Base-by-base conservation (phyloP, 2,329 filamentous ascomycete genomes). In the Orbilia brochopaga region DNA sequence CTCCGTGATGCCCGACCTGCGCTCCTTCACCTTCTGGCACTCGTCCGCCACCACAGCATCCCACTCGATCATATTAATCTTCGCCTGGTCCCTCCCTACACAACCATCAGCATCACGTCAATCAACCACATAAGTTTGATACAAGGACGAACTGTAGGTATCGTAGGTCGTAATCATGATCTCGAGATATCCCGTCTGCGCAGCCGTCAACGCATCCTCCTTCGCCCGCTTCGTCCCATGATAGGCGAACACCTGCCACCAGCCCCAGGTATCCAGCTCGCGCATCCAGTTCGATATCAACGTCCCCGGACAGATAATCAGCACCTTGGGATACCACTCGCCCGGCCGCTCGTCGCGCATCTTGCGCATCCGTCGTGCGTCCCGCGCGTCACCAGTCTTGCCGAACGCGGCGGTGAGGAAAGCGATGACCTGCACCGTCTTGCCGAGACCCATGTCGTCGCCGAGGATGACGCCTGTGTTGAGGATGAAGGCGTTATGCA, bases 391-490 rank as follows among this genome's bases (percentile, higher is more conserved):
- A 0, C 88, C 93, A 0, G 90, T 95, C 80, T 99, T 99, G 6
- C 94, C 94, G 78, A 96, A 99, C 0, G 92, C 92, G 0, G 88
- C 91, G 0, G 91, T 90, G 21, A 99, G 82, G 75, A 99, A 97
- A 0, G 92, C 90, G 65, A 92, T 94, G 24, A 99, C 91, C 79
- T 99, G 94, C 1, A 99, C 91, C 0, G 94, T 99, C 80, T 99
- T 99, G 0, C 94, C 94, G 32, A 99, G 80, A 19, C 94, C 94
- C 94, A 99, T 99, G 77, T 99, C 94, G 78, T 99, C 94, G 1
- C 93, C 92, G 0, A 99, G 83, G 21, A 99, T 90, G 1, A 90
- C 91, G 0, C 94, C 94, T 75, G 88, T 89, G 77, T 99, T 94
- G 75, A 91, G 93, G 2, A 97, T 89, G 78, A 97, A 97, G 21